Percentiles rank a stretch among this genome's conserved stretches.
Evolutionary conservation across 1,284 basidiomycete genomes (phyloP).

Genomic region (Ceratobasidium sp.): DNA sequence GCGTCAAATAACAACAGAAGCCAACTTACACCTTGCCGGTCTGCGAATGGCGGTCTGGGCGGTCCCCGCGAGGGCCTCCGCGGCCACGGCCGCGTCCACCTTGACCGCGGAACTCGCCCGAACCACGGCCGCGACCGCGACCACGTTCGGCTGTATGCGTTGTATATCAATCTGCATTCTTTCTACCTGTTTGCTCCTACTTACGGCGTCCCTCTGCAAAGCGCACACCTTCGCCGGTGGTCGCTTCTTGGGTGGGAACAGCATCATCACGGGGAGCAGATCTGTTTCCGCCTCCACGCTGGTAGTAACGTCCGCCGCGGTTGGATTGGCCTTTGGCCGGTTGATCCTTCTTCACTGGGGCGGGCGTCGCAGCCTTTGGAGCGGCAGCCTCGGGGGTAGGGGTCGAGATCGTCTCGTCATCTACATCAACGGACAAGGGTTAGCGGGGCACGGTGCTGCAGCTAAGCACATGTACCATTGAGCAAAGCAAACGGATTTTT

Average conservation of each 20-base stretch:
- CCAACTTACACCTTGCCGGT: conserved; percentile 64
- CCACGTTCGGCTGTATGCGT: conserved; percentile 38
- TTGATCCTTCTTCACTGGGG: conserved; percentile 51
- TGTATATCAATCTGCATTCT: not conserved
- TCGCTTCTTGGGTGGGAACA: conserved; percentile 27
- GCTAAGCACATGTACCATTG: conserved; percentile 60
- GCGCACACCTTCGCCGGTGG: conserved; percentile 20
- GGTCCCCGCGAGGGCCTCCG: conserved; percentile 52
- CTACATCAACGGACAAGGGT: conserved; percentile 47
- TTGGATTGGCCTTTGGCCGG: conserved; percentile 64
- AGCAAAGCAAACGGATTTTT: conserved; percentile 82
- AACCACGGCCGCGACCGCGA: conserved; percentile 53
- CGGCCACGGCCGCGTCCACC: conserved; percentile 53
- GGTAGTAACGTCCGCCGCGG: conserved; percentile 76
- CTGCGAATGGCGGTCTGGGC: conserved; percentile 78
- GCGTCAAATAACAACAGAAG: not conserved
- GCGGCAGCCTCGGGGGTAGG: conserved; percentile 47
- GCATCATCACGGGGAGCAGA: conserved; percentile 16
- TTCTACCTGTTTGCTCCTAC: conserved; percentile 53
- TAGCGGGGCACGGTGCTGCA: not conserved
- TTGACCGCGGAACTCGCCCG: conserved; percentile 54
- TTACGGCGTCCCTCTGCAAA: conserved; percentile 50
- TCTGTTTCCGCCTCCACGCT: conserved; percentile 61
- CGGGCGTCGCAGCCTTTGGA: conserved; percentile 54
- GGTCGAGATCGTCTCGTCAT: conserved; percentile 50